Evolutionary conservation across 495 filamentous ascomycete species (phyloP).

Genomic region (Collariella sp.): DNA sequence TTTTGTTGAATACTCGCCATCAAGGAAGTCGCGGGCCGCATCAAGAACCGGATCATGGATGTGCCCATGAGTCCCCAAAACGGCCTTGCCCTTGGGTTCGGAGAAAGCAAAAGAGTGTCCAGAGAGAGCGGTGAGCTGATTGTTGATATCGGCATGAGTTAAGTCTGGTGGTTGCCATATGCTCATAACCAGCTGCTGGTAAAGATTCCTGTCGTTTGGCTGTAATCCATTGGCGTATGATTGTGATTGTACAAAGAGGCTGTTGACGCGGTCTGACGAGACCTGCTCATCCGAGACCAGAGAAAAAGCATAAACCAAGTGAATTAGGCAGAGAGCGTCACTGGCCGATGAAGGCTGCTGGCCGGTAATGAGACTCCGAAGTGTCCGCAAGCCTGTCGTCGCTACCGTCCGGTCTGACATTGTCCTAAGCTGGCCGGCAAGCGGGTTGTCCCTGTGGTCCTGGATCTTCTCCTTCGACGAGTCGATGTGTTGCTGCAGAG

Average conservation of each 20-base stretch:
- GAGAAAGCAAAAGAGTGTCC: constrained; percentile 7
- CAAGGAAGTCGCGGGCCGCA: constrained; percentile 40
- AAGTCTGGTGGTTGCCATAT: constrained; percentile 36
- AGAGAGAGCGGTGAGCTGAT: neutral
- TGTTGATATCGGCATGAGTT: constrained; percentile 9
- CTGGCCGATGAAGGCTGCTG: constrained; percentile 25
- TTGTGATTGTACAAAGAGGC: constrained; percentile 35
- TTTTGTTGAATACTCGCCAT: constrained; percentile 26
- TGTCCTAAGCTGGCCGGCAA: constrained; percentile 29
- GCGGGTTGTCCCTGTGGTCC: constrained; percentile 27
- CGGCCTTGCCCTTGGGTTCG: constrained; percentile 36
- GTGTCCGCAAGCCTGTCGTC: constrained; percentile 28
- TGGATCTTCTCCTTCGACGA: constrained; percentile 32
- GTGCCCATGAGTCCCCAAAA: neutral
- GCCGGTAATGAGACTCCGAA: constrained; percentile 28
- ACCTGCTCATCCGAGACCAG: constrained; percentile 32
- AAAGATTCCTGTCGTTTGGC: constrained; percentile 20
- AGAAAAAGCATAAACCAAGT: constrained; percentile 40
- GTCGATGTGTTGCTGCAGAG: constrained; percentile 34
- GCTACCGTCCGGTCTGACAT: constrained; percentile 33
- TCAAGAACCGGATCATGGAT: constrained; percentile 28
- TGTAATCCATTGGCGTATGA: constrained; percentile 28
- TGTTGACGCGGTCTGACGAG: constrained; percentile 15
- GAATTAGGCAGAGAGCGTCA: constrained; percentile 37
- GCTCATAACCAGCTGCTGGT: constrained; percentile 25